phyloP scores from a whole-genome alignment of 768 basidiomycete genomes.

The Mycena haematopus region DNA sequence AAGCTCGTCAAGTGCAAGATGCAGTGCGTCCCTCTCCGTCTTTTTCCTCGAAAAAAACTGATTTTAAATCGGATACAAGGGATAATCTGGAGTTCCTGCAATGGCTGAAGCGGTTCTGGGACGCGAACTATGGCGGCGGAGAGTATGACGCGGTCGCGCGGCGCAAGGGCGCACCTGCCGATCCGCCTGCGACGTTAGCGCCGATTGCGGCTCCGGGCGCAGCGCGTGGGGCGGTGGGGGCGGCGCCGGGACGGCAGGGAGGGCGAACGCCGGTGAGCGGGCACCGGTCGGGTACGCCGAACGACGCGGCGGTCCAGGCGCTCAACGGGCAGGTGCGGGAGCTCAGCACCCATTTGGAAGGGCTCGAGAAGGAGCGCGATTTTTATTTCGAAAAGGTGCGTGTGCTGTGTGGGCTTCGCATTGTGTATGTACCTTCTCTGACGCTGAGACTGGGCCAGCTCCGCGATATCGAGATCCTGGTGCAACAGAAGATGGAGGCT shows the following conservation, averaged over 20 bases:
- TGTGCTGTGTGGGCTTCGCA: too few relatives aligned
- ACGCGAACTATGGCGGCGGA: slow-evolving; percentile 51
- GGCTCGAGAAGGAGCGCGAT: slow-evolving; percentile 95
- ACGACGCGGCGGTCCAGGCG: slow-evolving; percentile 71
- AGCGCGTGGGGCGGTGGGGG: background rate
- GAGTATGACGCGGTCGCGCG: slow-evolving; percentile 61
- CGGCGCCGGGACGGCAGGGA: slow-evolving; percentile 43
- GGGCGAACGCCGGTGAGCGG: slow-evolving; percentile 76
- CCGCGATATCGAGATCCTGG: slow-evolving; percentile 94
- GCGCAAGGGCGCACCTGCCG: slow-evolving; percentile 64
- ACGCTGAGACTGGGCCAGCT: slow-evolving; percentile 63
- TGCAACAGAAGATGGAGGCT: slow-evolving; percentile 77
- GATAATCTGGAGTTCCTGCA: slow-evolving; percentile 99
- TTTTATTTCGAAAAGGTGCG: slow-evolving; percentile 97
- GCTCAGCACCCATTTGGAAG: slow-evolving; percentile 81
- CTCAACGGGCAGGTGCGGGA: slow-evolving; percentile 76
- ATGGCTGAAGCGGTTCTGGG: slow-evolving; percentile 98
- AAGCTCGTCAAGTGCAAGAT: slow-evolving; percentile 97
- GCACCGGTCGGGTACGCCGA: slow-evolving; percentile 67
- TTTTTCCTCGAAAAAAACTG: background rate
- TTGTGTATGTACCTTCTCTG: too few relatives aligned
- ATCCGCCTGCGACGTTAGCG: slow-evolving; percentile 15
- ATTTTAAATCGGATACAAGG: slow-evolving; percentile 34
- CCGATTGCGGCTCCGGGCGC: background rate
- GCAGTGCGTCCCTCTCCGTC: slow-evolving; percentile 88